Base-by-base conservation (phyloP, 495 filamentous ascomycete species). In the Aspergillus conjunctus region DNA sequence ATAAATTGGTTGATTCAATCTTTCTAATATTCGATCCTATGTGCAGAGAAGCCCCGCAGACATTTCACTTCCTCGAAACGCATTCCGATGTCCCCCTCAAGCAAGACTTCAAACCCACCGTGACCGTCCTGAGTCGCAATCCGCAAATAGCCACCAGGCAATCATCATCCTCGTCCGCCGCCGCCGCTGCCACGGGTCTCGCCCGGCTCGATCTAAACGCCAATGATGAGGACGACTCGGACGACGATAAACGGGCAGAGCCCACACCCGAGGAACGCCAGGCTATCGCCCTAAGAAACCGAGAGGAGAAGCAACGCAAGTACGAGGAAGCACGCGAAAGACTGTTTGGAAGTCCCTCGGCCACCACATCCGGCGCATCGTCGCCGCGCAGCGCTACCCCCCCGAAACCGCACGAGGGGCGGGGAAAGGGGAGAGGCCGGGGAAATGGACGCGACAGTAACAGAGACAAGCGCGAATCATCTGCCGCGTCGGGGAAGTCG, bases 281-380 rank as follows among this genome's bases (percentile, higher is more conserved):
- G 55, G 79, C 84, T 12, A 87, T 87, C 61, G 87, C 91, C 37
- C 81, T 90, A 73, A 80, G 82, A 53, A 91, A 95, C 63, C 80
- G 83, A 4, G 92, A 95, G 66, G 92, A 96, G 73, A 96, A 92
- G 78, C 87, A 93, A 75, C 86, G 86, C 51, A 89, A 88, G 51
- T 97, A 97, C 69, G 87, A 93, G 54, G 92, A 96, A 74, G 89
- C 83, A 3, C 81, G 92, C 12, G 89, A 92, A 65, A 85, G 88
- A 68, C 82, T 96, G n/a, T 92, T 96, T 71, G 91, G 91, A 21
- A 82, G 78, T 8, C 74, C 81, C 10, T 79, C 76, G 7, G 69
- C 81, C 14, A 74, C 70, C 6, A 71, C 68, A 2, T 80, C 79
- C 7, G 81, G 78, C 11, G 79, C 78, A 17, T 84, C 87, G 8